Conservation (phyloP, 164 flowering plant genomes). For the Liquidambar formosana region DNA sequence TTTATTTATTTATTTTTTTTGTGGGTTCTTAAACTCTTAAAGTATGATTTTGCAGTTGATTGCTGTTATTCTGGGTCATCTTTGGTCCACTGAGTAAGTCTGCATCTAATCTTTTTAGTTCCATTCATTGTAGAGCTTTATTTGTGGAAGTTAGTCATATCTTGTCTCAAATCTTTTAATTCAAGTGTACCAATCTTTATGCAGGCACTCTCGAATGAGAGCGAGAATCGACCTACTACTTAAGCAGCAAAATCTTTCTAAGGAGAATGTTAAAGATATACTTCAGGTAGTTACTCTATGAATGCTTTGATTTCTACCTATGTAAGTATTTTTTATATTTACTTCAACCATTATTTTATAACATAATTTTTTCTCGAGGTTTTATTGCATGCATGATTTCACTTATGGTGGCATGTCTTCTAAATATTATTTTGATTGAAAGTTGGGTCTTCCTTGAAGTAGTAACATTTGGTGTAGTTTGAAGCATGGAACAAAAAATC, state of each 20-base stretch:
- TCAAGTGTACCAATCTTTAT: neutral
- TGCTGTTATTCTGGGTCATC: constrained; percentile 88
- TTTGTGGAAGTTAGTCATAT: neutral
- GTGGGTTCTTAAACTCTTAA: constrained; percentile 2
- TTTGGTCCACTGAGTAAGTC: constrained; percentile 98
- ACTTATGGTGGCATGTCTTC: neutral
- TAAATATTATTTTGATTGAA: neutral
- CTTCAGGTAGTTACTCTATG: constrained; percentile 61
- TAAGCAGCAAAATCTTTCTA: constrained; percentile 81
- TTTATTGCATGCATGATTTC: neutral
- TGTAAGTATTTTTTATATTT: too few relatives aligned
- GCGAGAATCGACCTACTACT: constrained; percentile 82
- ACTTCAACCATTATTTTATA: neutral
- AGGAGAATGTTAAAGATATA: constrained; percentile 64
- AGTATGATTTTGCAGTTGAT: constrained; percentile 62
- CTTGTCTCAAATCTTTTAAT: neutral
- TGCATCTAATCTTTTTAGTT: constrained; percentile 1
- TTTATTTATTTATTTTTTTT: neutral
- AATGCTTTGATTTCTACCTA: neutral
- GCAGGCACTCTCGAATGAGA: constrained; percentile 77
- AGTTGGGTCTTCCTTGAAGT: neutral
- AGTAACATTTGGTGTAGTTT: neutral
- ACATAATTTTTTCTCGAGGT: neutral
- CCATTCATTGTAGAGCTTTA: neutral
- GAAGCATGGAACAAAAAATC: too few relatives aligned